Evolutionary conservation across 2,329 filamentous ascomycete genomes (phyloP).

Genomic region (Beauveria asiatica): DNA sequence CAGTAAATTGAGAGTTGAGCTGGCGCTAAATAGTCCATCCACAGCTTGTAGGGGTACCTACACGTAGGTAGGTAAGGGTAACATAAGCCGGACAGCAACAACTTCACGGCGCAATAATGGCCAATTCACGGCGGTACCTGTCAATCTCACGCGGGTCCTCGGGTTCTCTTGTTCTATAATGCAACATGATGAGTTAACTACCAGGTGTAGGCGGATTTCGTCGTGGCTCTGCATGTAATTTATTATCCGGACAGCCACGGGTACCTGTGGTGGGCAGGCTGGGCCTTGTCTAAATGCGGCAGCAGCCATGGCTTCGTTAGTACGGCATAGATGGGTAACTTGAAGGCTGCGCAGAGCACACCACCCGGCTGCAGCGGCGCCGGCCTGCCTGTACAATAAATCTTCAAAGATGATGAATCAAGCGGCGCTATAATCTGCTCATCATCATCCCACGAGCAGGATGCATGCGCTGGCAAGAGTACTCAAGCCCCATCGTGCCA

Average conservation of each 20-base stretch:
- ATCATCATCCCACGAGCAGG: not conserved
- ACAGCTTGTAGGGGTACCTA: not conserved
- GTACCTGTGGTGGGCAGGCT: not conserved
- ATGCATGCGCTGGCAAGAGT: conserved; percentile 6
- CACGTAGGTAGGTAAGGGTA: not conserved
- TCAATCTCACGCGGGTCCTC: not conserved
- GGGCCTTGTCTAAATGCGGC: not conserved
- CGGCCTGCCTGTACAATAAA: not conserved
- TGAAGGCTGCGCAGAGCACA: not conserved
- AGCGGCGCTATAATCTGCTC: not conserved
- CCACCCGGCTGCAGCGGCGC: not conserved
- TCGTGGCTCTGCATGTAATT: not conserved
- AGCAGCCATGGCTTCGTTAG: not conserved
- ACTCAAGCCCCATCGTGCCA: not conserved
- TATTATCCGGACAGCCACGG: not conserved
- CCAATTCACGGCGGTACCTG: not conserved
- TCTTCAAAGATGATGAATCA: not conserved
- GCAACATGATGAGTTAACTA: not conserved
- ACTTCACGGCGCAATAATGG: not conserved
- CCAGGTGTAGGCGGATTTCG: not conserved
- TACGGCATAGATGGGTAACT: not conserved
- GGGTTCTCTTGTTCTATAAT: not conserved
- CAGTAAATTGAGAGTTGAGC: too few relatives aligned
- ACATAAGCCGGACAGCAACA: not conserved
- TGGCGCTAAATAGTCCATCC: too few relatives aligned